A percentile compares a stretch with the other conserved stretches of the same genome.
Conservation (phyloP, 768 basidiomycete species). For the Xerocomus potaroensis region DNA sequence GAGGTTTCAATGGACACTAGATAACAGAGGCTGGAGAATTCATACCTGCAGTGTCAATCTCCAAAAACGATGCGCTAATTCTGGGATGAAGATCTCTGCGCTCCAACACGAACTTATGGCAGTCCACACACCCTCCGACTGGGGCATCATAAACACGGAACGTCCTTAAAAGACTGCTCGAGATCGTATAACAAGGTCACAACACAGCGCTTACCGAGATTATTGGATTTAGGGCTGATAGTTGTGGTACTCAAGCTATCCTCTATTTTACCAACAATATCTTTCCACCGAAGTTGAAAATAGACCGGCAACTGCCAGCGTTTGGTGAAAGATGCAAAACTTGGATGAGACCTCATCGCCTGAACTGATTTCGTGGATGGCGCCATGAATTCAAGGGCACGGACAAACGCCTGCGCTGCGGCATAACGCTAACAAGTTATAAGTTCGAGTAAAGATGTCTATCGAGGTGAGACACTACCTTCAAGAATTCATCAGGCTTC, state of each 20-base stretch:
- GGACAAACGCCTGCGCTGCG: constrained; percentile 77
- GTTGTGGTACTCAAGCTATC: constrained; percentile 46
- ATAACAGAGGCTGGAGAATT: neutral
- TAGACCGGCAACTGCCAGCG: constrained; percentile 97
- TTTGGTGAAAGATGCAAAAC: constrained; percentile 68
- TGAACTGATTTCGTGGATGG: constrained; percentile 69
- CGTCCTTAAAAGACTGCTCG: constrained; percentile 16
- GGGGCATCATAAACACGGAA: constrained; percentile 50
- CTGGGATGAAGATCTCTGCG: constrained; percentile 77
- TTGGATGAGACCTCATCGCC: constrained; percentile 66
- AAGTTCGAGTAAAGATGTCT: constrained; percentile 1
- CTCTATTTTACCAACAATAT: constrained; percentile 77
- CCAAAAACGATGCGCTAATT: constrained; percentile 86
- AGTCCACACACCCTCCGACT: constrained; percentile 64
- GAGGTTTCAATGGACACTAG: constrained; percentile 3
- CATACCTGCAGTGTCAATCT: constrained; percentile 80
- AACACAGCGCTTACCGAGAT: constrained; percentile 36
- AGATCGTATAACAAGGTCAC: neutral
- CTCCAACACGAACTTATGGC: constrained; percentile 85
- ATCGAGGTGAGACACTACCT: constrained; percentile 43
- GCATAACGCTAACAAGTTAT: constrained; percentile 64
- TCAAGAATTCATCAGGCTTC: constrained; percentile 83
- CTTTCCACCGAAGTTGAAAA: constrained; percentile 97
- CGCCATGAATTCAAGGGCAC: constrained; percentile 75
- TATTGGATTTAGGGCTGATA: constrained; percentile 35